These are phyloP conservation scores for Suhomyces maxii DNA, from an alignment of 1,139 yeast genomes.

Conservation along the genomic window DNA sequence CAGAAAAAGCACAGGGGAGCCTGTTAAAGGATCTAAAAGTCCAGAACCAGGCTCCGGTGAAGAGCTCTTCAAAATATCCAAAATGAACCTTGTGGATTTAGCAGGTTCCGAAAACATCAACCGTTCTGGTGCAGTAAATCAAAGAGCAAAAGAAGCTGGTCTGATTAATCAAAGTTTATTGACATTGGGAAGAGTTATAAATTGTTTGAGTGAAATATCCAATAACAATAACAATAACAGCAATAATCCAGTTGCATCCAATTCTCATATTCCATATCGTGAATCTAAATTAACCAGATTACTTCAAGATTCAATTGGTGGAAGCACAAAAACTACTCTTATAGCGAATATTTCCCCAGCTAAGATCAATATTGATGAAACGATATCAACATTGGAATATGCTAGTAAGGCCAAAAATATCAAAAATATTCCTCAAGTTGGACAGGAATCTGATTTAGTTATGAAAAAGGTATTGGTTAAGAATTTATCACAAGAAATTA, in stretches of 20 bases:
- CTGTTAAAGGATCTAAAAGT: neutral
- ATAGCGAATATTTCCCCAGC: constrained; percentile 87
- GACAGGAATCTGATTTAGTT: constrained; percentile 52
- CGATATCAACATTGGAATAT: constrained; percentile 79
- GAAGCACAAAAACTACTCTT: constrained; percentile 74
- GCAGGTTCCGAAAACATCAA: constrained; percentile 87
- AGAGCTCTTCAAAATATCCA: constrained; percentile 51
- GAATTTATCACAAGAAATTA: constrained; percentile 57
- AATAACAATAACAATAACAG: neutral
- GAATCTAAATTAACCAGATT: constrained; percentile 81
- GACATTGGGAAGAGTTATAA: constrained; percentile 83
- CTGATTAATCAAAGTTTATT: constrained; percentile 80
- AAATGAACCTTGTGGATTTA: constrained; percentile 78
- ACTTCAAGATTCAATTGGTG: constrained; percentile 82
- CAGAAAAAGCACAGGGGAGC: constrained; percentile 31
- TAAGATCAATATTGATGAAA: constrained; percentile 69
- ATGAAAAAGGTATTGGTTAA: constrained; percentile 60
- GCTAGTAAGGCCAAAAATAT: constrained; percentile 82
- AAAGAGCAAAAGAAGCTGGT: constrained; percentile 86
- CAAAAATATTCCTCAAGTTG: constrained; percentile 65
- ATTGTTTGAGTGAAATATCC: constrained; percentile 51
- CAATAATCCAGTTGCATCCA: neutral
- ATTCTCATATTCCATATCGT: constrained; percentile 74
- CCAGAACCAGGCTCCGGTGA: constrained; percentile 21
- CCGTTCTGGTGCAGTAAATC: constrained; percentile 76